These are phyloP conservation scores for Aspergillus aculeatinus DNA, from an alignment of 2,329 filamentous ascomycete genomes.

Conservation along the genomic window DNA sequence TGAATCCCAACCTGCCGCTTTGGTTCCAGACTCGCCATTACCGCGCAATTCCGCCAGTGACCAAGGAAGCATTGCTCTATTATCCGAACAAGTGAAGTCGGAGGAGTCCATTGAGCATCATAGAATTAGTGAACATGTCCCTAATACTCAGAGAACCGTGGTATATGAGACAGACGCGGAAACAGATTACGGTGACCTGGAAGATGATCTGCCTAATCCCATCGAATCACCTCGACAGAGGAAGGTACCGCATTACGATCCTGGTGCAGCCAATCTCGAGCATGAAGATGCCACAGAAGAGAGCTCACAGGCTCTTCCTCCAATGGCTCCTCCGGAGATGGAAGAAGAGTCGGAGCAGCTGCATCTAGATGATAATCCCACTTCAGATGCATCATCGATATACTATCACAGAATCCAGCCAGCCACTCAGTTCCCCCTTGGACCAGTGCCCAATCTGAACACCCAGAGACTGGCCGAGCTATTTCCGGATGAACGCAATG, in stretches of 20 bases:
- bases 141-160: constrained; percentile 31
- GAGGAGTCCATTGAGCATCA: background rate
- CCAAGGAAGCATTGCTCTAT: background rate
- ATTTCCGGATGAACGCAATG: constrained; percentile 33
- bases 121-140: background rate
- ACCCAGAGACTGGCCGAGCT: constrained; percentile 40
- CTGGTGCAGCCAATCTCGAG: constrained; percentile 6
- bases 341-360: constrained; percentile 26
- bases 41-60: background rate
- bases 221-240: constrained; percentile 11
- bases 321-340: constrained; percentile 20
- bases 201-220: constrained; percentile 21
- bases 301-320: constrained; percentile 36
- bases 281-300: constrained; percentile 17
- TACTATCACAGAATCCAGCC: constrained; percentile 38
- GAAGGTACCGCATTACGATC: background rate
- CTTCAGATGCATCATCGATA: constrained; percentile 39
- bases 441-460: constrained; percentile 36
- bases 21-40: background rate
- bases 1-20: background rate
- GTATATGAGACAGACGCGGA: constrained; percentile 46
- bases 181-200: constrained; percentile 33
- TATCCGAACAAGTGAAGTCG: background rate
- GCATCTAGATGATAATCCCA: constrained; percentile 29
- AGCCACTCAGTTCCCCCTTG: constrained; percentile 39